These are phyloP conservation scores for Fusarium guadeloupense DNA, from an alignment of 2,329 filamentous ascomycete species.

Conservation along the genomic window DNA sequence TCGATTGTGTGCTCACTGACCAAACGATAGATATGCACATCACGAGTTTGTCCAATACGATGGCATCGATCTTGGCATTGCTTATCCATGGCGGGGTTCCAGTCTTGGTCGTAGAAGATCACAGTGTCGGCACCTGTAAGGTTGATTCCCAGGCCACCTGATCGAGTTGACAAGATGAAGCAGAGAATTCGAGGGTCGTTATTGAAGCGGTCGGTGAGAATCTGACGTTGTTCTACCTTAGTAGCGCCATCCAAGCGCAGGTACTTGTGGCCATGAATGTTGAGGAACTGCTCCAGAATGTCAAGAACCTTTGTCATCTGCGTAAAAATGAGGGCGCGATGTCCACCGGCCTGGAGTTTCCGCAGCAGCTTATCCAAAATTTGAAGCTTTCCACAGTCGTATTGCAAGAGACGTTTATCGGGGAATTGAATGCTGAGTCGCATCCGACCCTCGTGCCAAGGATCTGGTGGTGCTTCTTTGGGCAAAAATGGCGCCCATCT, in stretches of 20 bases:
- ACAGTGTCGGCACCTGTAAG: constrained; percentile 96
- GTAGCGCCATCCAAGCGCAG: constrained; percentile 95
- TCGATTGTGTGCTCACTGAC: constrained; percentile 96
- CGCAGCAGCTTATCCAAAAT: constrained; percentile 86
- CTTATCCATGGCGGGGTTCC: constrained; percentile 99
- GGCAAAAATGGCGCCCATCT: constrained; percentile 66
- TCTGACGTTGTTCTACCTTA: constrained; percentile 93
- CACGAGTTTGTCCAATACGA: constrained; percentile 95
- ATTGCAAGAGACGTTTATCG: constrained; percentile 94
- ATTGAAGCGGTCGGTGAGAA: constrained; percentile 96
- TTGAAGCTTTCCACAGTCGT: constrained; percentile 97
- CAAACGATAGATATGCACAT: constrained; percentile 97
- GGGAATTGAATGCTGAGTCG: constrained; percentile 95
- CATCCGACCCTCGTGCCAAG: constrained; percentile 94
- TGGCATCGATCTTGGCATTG: constrained; percentile 98
- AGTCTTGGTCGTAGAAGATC: constrained; percentile 98
- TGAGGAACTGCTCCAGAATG: constrained; percentile 96
- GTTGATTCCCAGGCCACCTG: constrained; percentile 95
- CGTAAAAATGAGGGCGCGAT: constrained; percentile 96
- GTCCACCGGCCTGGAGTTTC: constrained; percentile 85
- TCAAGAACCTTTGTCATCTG: constrained; percentile 99
- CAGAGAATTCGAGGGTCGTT: constrained; percentile 90
- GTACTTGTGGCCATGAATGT: constrained; percentile 97
- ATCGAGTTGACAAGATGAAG: constrained; percentile 95
- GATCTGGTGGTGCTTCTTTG: constrained; percentile 70